Evolutionary conservation across 2,329 filamentous ascomycete species (phyloP).

Genomic region (Xylaria sp.): DNA sequence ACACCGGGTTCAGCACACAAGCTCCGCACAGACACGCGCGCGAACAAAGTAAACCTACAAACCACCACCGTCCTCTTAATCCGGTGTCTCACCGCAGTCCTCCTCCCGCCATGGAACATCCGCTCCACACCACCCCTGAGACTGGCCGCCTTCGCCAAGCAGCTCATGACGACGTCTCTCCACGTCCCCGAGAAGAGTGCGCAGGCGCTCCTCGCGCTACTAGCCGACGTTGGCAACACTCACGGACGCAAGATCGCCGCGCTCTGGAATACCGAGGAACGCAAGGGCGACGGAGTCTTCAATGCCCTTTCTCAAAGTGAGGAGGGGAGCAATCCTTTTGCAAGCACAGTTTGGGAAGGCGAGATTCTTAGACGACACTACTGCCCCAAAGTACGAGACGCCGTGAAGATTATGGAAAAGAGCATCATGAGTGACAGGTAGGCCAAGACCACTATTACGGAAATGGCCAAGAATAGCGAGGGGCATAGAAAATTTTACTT

Average conservation of each 20-base stretch:
- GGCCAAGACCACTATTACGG: background rate
- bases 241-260: slow-evolving; percentile 84
- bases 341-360: slow-evolving; percentile 91
- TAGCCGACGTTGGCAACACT: slow-evolving; percentile 80
- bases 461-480: background rate
- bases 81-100: slow-evolving; percentile 82
- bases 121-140: slow-evolving; percentile 81
- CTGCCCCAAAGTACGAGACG: slow-evolving; percentile 84
- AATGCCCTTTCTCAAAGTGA: slow-evolving; percentile 77
- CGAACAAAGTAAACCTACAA: slow-evolving; percentile 87
- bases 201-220: slow-evolving; percentile 79
- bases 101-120: slow-evolving; percentile 79
- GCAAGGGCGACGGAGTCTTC: slow-evolving; percentile 88
- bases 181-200: slow-evolving; percentile 92
- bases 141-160: slow-evolving; percentile 92
- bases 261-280: slow-evolving; percentile 95
- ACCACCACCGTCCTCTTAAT: slow-evolving; percentile 94
- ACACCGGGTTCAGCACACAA: slow-evolving; percentile 51
- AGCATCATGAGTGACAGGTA: slow-evolving; percentile 59
- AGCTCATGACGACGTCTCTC: slow-evolving; percentile 81
- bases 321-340: slow-evolving; percentile 90
- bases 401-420: slow-evolving; percentile 75
- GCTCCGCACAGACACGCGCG: slow-evolving; percentile 55
- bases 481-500: slow-evolving; percentile 1
- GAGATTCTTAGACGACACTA: slow-evolving; percentile 88